A percentile compares a stretch with the other conserved stretches of the same genome.
These are phyloP conservation scores for Breviolum minutum DNA, from an alignment of 73 alveolate genomes.

Conservation along the genomic window DNA sequence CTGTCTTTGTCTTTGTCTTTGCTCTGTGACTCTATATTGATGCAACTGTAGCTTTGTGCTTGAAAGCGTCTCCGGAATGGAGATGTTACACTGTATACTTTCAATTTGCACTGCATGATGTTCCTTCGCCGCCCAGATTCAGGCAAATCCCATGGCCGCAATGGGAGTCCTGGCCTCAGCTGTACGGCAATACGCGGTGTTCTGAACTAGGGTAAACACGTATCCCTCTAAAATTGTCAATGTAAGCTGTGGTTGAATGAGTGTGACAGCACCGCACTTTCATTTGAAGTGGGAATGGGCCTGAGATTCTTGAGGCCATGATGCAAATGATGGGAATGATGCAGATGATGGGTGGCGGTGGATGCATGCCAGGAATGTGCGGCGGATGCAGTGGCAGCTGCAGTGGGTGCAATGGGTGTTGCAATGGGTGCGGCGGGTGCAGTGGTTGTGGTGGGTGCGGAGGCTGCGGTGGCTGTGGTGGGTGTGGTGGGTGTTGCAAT, in stretches of 20 bases:
- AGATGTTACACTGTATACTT: too few species aligned
- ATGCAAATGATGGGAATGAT: slow-evolving; percentile 95
- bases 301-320: slow-evolving; percentile 38
- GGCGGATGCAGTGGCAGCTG: slow-evolving; percentile 18
- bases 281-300: too few species aligned
- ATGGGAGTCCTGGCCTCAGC: slow-evolving; percentile 57
- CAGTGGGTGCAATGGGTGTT: background rate
- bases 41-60: too few species aligned
- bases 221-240: background rate
- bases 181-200: background rate
- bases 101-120: too few species aligned
- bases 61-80: too few species aligned
- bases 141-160: slow-evolving; percentile 91
- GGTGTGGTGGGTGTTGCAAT: background rate
- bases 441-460: slow-evolving; percentile 27
- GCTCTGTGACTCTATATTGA: too few species aligned
- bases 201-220: background rate
- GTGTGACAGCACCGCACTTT: too few species aligned
- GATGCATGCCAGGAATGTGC: slow-evolving; percentile 86
- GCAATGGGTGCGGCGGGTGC: background rate
- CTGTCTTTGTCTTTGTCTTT: too few species aligned
- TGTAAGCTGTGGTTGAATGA: background rate
- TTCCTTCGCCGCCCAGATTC: background rate
- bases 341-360: slow-evolving; percentile 92
- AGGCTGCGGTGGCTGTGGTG: background rate